Base-by-base conservation (phyloP, 306 rosid species). In the Fagus crenata region DNA sequence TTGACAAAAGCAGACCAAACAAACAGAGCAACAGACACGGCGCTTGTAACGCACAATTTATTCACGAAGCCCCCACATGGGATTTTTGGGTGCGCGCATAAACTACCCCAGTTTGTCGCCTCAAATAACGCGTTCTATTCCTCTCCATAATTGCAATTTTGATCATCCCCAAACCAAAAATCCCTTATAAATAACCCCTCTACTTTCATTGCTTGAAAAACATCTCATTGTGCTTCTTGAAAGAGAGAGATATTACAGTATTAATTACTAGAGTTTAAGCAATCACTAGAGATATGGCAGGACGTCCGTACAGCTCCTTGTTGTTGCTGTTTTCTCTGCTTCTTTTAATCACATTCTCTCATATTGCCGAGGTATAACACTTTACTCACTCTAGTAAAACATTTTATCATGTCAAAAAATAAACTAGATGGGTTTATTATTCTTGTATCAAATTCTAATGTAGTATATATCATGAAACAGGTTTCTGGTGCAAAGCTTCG, bases 301-400 rank as follows among this genome's bases (percentile, higher is more conserved):
- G 40, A 51, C 89, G 85, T 80, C 71, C 88, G 18, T 83, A 51
- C 85, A 81, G 18, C 53, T 67, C 84, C 71, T 36, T 84, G 71
- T 41, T 89, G 18, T 37, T 91, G 35, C 54, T 83, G 53, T 40
- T 90, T 53, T 86, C 91, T 72, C 61, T 93, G 70, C 89, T 93
- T 82, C 78, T 91, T 72, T 37, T 93, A 70, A 75, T 90, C 77
- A 33, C 93, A 68, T 69, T 90, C 86, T 90, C 93, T 9, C 33
- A 65, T 56, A 74, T 87, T 2, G 84, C 90, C 61, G 77, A 91
- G 97, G 98, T 89, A 82, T 74, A 2, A n/a, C 13, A 1, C 32
- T 58, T 78, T 40, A 22, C 49, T n/a, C 12, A 31, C 36, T 67
- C 5, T 40, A 51, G 15, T 3, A 22, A 22, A 22, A 22, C 28